Base-by-base conservation (phyloP, 257 asterid genomes). In the Fraxinus quadrangulata region DNA sequence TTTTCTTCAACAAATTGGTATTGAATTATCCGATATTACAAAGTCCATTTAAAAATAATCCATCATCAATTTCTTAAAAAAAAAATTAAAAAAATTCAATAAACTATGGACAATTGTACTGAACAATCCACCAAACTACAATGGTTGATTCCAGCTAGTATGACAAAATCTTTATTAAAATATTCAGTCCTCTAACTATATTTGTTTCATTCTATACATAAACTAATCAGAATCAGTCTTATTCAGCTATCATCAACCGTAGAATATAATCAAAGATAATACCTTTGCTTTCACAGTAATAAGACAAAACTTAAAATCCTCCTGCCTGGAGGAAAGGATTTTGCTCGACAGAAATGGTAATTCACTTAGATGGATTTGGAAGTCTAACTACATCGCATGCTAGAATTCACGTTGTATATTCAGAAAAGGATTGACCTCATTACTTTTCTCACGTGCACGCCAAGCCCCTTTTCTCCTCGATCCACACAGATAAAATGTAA, bases 221-320 rank as follows among this genome's bases (percentile, higher is more conserved):
- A 72, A 72, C 54, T 49, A 61, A 45, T 30, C 51, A 72, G 31
- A 75, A 67, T 67, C 54, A 69, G 81, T 9, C 59, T n/a, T 21
- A 54, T 17, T 54, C 61, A 3, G 2, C 23, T 54, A 17, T 54
- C 26, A 39, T 42, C 5, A 16, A 63, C 51, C 17, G 51, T 11
- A 17, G 51, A 12, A 42, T 42, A 82, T 74, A 42, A 34, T 70
- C 45, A 77, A 63, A 78, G 80, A 75, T 65, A 71, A 70, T 70
- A 73, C 33, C 61, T 24, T 54, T 54, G 65, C 24, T 54, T 19
- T 54, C 65, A 19, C 2, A 4, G 65, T 54, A 54, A n/a, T 54
- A 17, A 54, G 65, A 54, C 65, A n/a, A 54, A 54, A 54, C 24
- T 17, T 17, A 54, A 54, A 54, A 17, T 54, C 65, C 26, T 49